Percentiles rank a stretch among this genome's conserved stretches.
These are phyloP conservation scores for Lactarius pseudohatsudake DNA, from an alignment of 768 basidiomycete genomes.

Conservation along the genomic window DNA sequence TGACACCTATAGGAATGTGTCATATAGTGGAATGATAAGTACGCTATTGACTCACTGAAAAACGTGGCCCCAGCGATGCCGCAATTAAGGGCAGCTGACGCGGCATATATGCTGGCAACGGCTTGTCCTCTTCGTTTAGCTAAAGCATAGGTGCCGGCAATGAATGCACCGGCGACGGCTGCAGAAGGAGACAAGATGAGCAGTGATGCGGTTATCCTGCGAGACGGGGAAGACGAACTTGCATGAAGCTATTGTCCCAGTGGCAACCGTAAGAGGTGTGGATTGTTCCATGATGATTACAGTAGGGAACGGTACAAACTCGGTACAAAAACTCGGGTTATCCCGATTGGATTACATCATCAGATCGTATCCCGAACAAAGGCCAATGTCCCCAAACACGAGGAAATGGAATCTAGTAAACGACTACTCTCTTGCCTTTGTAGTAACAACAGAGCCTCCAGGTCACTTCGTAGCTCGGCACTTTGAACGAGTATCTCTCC, in stretches of 20 bases:
- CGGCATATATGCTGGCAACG: constrained; percentile 43
- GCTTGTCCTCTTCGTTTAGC: constrained; percentile 48
- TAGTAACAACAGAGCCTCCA: constrained; percentile 60
- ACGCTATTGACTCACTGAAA: constrained; percentile 57
- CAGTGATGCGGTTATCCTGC: constrained; percentile 30
- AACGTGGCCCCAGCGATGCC: constrained; percentile 71
- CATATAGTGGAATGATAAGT: background rate
- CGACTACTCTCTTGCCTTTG: constrained; percentile 79
- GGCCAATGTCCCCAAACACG: constrained; percentile 70
- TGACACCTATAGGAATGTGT: constrained; percentile 49
- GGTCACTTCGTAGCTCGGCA: constrained; percentile 53
- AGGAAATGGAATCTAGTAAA: constrained; percentile 70
- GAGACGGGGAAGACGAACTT: constrained; percentile 61
- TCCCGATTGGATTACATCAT: constrained; percentile 10
- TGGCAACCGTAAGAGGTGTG: constrained; percentile 46
- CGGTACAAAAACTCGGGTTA: constrained; percentile 7
- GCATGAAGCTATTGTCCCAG: constrained; percentile 70
- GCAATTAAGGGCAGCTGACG: constrained; percentile 68
- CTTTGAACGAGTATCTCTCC: constrained; percentile 77
- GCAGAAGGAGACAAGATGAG: constrained; percentile 29
- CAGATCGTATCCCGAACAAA: constrained; percentile 72
- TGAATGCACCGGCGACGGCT: constrained; percentile 59
- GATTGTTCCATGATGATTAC: constrained; percentile 33
- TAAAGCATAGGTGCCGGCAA: constrained; percentile 47
- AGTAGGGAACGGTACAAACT: too few relatives aligned